phyloP scores from a whole-genome alignment of 2,329 filamentous ascomycete species.

The Colletotrichum higginsianum region DNA sequence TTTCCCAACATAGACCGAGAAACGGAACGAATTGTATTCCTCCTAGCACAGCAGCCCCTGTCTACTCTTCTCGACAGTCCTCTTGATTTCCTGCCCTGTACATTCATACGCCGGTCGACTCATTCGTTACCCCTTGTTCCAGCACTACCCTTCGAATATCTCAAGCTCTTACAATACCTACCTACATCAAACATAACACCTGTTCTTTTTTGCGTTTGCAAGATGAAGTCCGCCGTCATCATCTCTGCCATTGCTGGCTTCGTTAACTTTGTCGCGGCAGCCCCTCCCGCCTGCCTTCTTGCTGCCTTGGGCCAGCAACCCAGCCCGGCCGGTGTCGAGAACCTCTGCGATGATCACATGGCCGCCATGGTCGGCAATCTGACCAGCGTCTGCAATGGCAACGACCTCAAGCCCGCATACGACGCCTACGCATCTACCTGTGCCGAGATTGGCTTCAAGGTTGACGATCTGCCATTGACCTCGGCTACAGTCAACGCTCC shows the following conservation, averaged over 20 bases:
- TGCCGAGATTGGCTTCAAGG: slow-evolving; percentile 20
- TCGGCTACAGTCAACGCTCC: not conserved
- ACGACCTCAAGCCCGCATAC: slow-evolving; percentile 33
- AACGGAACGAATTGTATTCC: not conserved
- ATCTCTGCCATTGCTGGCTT: slow-evolving; percentile 34
- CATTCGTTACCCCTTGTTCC: not conserved
- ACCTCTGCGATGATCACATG: slow-evolving; percentile 40
- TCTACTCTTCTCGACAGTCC: not conserved
- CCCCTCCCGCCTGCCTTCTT: slow-evolving; percentile 43
- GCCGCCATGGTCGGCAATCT: slow-evolving; percentile 40
- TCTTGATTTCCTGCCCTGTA: not conserved
- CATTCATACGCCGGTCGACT: not conserved
- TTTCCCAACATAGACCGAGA: not conserved
- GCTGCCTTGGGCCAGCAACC: slow-evolving; percentile 39
- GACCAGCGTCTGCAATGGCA: slow-evolving; percentile 27
- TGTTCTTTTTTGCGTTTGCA: not conserved
- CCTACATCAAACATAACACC: not conserved
- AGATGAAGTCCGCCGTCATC: slow-evolving; percentile 23
- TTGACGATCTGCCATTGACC: slow-evolving; percentile 15
- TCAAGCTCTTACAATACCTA: not conserved
- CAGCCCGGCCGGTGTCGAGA: slow-evolving; percentile 26
- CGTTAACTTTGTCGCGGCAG: slow-evolving; percentile 27
- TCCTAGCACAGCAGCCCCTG: not conserved
- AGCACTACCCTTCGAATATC: not conserved
- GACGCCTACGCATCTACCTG: slow-evolving; percentile 37